These are phyloP conservation scores for Calocybe indica DNA, from an alignment of 768 basidiomycete genomes.

Conservation along the genomic window DNA sequence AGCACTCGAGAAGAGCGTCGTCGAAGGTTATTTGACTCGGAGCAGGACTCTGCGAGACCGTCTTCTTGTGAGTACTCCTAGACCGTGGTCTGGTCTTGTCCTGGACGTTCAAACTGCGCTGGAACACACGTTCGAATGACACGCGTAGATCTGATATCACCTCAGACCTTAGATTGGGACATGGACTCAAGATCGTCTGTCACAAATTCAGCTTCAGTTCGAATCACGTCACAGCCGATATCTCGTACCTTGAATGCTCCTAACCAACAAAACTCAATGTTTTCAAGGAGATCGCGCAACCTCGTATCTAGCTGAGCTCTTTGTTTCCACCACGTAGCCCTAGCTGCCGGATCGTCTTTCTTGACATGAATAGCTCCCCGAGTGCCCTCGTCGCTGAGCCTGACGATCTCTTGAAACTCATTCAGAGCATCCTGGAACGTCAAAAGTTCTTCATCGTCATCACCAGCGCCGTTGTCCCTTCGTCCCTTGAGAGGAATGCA, in stretches of 20 bases:
- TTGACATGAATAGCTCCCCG: constrained; percentile 68
- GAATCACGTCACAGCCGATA: not conserved
- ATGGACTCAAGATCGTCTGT: constrained; percentile 60
- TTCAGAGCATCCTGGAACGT: constrained; percentile 66
- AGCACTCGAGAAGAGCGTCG: constrained; percentile 75
- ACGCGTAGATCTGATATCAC: constrained; percentile 51
- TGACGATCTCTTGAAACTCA: constrained; percentile 78
- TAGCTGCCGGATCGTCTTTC: constrained; percentile 56
- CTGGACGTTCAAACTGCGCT: constrained; percentile 49
- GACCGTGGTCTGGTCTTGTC: constrained; percentile 52
- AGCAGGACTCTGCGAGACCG: constrained; percentile 23
- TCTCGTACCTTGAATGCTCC: constrained; percentile 88
- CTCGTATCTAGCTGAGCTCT: constrained; percentile 72
- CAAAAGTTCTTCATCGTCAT: constrained; percentile 65
- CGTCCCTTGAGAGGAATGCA: constrained; percentile 84
- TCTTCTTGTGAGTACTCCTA: constrained; percentile 29
- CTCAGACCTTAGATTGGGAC: constrained; percentile 33
- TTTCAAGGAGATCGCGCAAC: constrained; percentile 67
- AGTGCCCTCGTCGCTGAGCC: constrained; percentile 59
- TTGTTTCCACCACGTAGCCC: constrained; percentile 83
- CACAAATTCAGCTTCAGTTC: constrained; percentile 1
- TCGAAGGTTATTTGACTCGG: constrained; percentile 54
- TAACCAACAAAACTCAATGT: constrained; percentile 94
- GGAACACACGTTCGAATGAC: constrained; percentile 74
- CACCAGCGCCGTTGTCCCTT: constrained; percentile 62